These are phyloP conservation scores for Colletotrichum limetticola DNA, from an alignment of 2,329 filamentous ascomycete species.

Conservation along the genomic window DNA sequence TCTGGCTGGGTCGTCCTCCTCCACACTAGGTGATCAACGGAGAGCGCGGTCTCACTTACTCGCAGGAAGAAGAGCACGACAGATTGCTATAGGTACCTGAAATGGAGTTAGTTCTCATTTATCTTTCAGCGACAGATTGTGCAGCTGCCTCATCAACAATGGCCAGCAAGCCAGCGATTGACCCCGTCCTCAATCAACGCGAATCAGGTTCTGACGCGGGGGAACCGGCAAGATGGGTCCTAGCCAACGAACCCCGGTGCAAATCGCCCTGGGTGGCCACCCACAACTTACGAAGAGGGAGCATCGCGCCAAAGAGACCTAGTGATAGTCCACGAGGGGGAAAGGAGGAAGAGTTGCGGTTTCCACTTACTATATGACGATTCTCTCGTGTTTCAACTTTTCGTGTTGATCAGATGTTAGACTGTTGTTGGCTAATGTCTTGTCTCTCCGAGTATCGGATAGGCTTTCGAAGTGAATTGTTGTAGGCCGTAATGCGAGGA, in stretches of 20 bases:
- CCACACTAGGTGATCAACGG: neutral
- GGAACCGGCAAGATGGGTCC: conserved; percentile 23
- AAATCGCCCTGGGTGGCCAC: conserved; percentile 13
- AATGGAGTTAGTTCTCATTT: conserved; percentile 7
- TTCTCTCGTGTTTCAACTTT: neutral
- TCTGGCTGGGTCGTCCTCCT: neutral
- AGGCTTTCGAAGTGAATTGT: neutral
- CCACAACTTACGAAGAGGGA: neutral
- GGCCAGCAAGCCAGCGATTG: neutral
- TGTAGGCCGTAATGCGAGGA: neutral
- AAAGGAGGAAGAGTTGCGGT: neutral
- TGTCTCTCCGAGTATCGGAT: neutral
- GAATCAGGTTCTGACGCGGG: conserved; percentile 17
- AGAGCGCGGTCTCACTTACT: conserved; percentile 16
- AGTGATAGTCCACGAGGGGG: neutral
- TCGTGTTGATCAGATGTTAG: neutral
- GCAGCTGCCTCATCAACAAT: neutral
- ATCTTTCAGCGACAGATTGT: neutral
- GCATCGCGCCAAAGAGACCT: neutral
- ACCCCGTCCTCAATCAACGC: neutral
- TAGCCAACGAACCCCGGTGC: conserved; percentile 18
- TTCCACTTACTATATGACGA: neutral
- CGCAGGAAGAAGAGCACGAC: conserved; percentile 31
- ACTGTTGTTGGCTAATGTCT: neutral
- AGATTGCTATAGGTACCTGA: conserved; percentile 1